These are phyloP conservation scores for Metschnikowia baotianmanensis DNA, from an alignment of 805 yeast genomes.

Conservation along the genomic window DNA sequence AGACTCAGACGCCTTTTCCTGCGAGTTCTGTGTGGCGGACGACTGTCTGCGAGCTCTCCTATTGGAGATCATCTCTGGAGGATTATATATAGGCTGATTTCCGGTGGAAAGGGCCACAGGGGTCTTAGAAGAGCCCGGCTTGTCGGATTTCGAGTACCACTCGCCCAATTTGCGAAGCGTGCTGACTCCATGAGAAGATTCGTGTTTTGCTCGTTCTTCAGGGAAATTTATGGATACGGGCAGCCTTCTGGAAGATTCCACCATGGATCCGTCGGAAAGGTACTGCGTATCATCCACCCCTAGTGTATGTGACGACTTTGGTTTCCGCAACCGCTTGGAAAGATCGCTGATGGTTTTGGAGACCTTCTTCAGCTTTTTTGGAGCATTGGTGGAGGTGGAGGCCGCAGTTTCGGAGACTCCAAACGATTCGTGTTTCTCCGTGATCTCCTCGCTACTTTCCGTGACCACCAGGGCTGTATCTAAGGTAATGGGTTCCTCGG, in stretches of 20 bases:
- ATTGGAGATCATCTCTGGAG: conserved; percentile 69
- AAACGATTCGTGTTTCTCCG: background rate
- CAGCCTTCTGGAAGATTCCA: conserved; percentile 14
- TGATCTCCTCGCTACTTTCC: conserved; percentile 3
- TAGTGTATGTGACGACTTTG: conserved; percentile 24
- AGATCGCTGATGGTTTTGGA: conserved; percentile 16
- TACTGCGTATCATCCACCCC: conserved; percentile 26
- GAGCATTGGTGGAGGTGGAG: too few species aligned
- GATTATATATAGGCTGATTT: conserved; percentile 26
- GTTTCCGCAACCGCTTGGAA: conserved; percentile 17
- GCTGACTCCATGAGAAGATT: conserved; percentile 1
- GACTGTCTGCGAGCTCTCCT: conserved; percentile 40
- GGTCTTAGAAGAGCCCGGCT: conserved; percentile 8
- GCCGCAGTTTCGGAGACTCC: conserved; percentile 4
- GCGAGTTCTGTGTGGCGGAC: conserved; percentile 14
- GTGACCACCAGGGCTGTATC: conserved; percentile 7
- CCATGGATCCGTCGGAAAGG: conserved; percentile 27
- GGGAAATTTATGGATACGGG: background rate
- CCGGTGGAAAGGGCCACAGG: background rate
- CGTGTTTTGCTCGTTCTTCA: conserved; percentile 1
- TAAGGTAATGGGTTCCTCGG: background rate
- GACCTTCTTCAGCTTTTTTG: conserved; percentile 6
- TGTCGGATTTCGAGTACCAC: conserved; percentile 60
- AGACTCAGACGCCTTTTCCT: conserved; percentile 11
- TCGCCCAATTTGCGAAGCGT: conserved; percentile 50